Evolutionary conservation across 2,329 filamentous ascomycete species (phyloP), one percentile per base, ranked within the genome.

Genomic region (Macrophomina pseudophaseolina): DNA sequence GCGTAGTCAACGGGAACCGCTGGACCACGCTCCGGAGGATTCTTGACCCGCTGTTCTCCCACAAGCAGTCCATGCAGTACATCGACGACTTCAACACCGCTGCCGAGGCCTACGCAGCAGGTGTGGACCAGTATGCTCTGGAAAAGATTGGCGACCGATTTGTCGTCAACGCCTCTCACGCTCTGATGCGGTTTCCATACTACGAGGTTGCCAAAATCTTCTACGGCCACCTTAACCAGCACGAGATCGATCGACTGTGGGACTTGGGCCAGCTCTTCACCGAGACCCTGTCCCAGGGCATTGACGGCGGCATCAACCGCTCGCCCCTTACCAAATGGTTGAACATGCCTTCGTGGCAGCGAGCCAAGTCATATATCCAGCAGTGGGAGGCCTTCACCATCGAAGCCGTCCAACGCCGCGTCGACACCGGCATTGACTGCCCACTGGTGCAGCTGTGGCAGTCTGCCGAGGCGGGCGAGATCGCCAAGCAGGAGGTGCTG

Each of bases 141-240:
- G 35, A 38, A 4, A 38, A 38, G 35, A 38, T n/a, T 23, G n/a
- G n/a, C 28, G 54, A 30, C 23, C 32, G 30, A 14, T 68, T 58
- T 14, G 44, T 48, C 8, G 56, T 68, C 23, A 59, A 66, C 14
- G 66, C 63, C 11, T 30, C 66, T 2, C 38, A 56, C 8, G 9
- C 63, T 2, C 64, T 68, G n/a, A 66, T 63, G 63, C 46, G 44
- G 18, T 68, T 56, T n/a, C 66, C 66, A 9, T 63, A 62, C 54
- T 63, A 62, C 52, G 60, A 60, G 7, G 59, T 58, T 3, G 56
- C 66, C 40, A 44, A 56, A 35, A 11, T 58, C 48, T 38, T 68
- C 28, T 68, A 56, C 52, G 49, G 48, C n/a, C 23, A 59, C 6
- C 42, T 68, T 32, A 58, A 28, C 16, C 11, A 16, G 32, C 16